phyloP scores from a whole-genome alignment of 441 rosid species.

The Theobroma grandiflorum region DNA sequence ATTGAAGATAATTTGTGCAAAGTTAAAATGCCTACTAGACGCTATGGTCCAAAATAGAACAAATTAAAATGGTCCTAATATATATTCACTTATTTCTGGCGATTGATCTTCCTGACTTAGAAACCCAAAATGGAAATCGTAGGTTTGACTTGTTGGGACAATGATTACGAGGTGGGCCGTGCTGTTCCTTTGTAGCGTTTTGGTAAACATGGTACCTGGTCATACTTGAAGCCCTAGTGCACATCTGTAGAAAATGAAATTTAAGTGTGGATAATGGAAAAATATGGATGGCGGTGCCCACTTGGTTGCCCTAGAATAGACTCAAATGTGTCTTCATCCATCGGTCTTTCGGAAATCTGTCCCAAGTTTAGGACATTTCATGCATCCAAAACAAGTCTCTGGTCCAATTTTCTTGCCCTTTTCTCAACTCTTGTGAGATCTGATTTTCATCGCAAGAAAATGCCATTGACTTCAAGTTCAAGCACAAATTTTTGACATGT shows the following conservation, averaged over 20 bases:
- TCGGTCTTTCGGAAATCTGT: neutral
- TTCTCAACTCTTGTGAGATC: neutral
- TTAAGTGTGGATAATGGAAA: neutral
- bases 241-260: neutral
- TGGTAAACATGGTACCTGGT: neutral
- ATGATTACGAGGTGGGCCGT: neutral
- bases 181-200: too few species aligned
- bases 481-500: neutral
- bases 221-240: neutral
- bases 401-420: neutral
- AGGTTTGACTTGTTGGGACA: neutral
- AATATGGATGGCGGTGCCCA: neutral
- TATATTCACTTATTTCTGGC: too few species aligned
- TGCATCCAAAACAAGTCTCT: neutral
- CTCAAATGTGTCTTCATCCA: neutral
- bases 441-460: neutral
- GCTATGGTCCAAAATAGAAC: too few species aligned
- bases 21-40: too few species aligned
- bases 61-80: too few species aligned
- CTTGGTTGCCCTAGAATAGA: neutral
- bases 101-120: too few species aligned
- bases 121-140: neutral
- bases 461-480: neutral
- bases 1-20: too few species aligned
- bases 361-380: neutral